Evolutionary conservation across 768 basidiomycete species (phyloP).

Genomic region (Rhodotorula sphaerocarpa): DNA sequence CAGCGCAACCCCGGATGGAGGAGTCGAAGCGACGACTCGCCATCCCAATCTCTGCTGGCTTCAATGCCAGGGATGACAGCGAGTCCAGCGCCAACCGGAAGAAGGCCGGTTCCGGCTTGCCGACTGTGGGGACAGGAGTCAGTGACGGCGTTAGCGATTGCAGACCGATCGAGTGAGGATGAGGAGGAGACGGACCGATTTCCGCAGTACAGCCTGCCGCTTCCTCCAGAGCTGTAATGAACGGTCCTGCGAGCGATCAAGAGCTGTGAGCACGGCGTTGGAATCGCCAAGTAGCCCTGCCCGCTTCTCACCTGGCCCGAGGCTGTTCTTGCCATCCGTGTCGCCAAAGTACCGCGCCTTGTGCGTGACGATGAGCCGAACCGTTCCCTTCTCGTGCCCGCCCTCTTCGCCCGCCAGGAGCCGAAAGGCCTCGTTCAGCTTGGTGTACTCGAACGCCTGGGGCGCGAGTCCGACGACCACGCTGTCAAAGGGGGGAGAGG

Average conservation of each 20-base stretch:
- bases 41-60: slow-evolving; percentile 24
- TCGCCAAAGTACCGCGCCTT: slow-evolving; percentile 51
- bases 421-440: slow-evolving; percentile 60
- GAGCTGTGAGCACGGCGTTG: too few species aligned
- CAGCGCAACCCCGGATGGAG: not conserved
- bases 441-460: slow-evolving; percentile 50
- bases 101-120: slow-evolving; percentile 57
- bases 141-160: not conserved
- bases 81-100: slow-evolving; percentile 55
- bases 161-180: too few species aligned
- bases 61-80: slow-evolving; percentile 41
- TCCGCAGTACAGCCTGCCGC: slow-evolving; percentile 51
- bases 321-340: slow-evolving; percentile 50
- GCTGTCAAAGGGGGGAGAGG: slow-evolving; percentile 48
- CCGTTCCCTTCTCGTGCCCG: slow-evolving; percentile 9
- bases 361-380: slow-evolving; percentile 56
- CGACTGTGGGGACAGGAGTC: slow-evolving; percentile 44
- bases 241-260: slow-evolving; percentile 49
- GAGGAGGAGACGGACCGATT: slow-evolving; percentile 40
- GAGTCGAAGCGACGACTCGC: slow-evolving; percentile 28
- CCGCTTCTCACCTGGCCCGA: slow-evolving; percentile 52
- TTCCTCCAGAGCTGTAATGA: slow-evolving; percentile 57
- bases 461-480: slow-evolving; percentile 62
- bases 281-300: too few species aligned
- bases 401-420: slow-evolving; percentile 46